Conservation (phyloP, 176 grass and related monocot genomes). For the Tillandsia fasciculata region DNA sequence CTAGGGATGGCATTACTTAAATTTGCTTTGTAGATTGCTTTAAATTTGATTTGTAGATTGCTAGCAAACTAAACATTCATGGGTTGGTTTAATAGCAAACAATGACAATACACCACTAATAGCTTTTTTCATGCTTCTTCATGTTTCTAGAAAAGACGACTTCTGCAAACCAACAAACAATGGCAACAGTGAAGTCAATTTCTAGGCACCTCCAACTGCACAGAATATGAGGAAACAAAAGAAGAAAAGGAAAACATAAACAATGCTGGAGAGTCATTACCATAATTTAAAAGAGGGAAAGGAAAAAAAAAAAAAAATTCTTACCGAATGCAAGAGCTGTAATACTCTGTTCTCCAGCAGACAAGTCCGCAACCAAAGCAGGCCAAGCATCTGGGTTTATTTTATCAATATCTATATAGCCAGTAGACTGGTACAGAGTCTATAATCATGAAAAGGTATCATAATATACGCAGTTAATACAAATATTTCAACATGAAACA, state of each 20-base stretch:
- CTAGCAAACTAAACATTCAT: too few relatives aligned
- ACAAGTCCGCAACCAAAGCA: conserved; percentile 63
- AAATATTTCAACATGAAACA: not conserved
- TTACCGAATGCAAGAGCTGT: conserved; percentile 90
- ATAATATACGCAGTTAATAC: not conserved
- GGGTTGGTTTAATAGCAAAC: too few relatives aligned
- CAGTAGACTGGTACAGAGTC: conserved; percentile 55
- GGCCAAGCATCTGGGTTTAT: conserved; percentile 90
- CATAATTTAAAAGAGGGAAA: conserved; percentile 14
- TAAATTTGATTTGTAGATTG: too few relatives aligned
- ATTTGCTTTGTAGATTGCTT: too few relatives aligned
- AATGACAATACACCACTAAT: too few relatives aligned
- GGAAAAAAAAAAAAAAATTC: not conserved
- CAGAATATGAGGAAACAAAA: not conserved
- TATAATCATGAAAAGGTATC: conserved; percentile 30
- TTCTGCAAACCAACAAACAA: too few relatives aligned
- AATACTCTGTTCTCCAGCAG: conserved; percentile 82
- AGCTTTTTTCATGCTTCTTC: too few relatives aligned
- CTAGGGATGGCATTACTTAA: too few relatives aligned
- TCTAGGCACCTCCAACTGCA: too few relatives aligned
- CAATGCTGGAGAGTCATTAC: too few relatives aligned
- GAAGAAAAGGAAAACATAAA: not conserved
- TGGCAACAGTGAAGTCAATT: not conserved
- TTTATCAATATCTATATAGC: conserved; percentile 86
- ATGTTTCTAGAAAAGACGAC: too few relatives aligned